Evolutionary conservation across 2,329 filamentous ascomycete genomes (phyloP), one percentile per base, ranked within the genome.

Genomic region (Fusarium sp.): DNA sequence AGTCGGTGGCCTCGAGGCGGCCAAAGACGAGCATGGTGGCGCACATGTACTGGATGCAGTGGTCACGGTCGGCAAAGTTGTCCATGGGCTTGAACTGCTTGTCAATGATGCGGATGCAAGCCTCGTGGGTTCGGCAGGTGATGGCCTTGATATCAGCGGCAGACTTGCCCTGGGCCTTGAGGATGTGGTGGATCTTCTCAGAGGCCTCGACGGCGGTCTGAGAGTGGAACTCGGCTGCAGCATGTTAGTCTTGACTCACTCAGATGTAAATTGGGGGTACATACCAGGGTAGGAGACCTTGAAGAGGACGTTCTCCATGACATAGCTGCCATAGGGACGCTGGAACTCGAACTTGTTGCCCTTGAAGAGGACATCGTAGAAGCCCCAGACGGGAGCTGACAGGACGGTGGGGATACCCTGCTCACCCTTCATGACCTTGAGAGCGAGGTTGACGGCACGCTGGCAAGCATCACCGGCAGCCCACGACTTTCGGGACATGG

Each of bases 31-130:
- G 93, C 95, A 98, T 98, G 80, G 95, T 95, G 75, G 95, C 89
- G 82, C 95, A 94, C 97, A 99, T 99, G 91, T 99, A 99, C 88
- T 98, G 97, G 78, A 99, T 96, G 87, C 97, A 99, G 90, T 99
- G 97, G 86, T 99, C 97, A 81, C 97, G 95, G 87, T 99, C 97
- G 81, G 97, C 97, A 82, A 98, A 99, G 92, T 99, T 99, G 89
- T 98, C 95, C 94, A 99, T 97, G 79, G 95, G 92, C 91, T 98
- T 98, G 90, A 98, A 97, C 87, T 99, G 97, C 90, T 99, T 99
- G 91, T 99, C 97, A 81, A 99, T 99, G 86, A 99, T 99, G 81
- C 97, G 95, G 82, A 99, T 91, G 88, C 97, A 98, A 68, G 97
- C 97, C 87, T 99, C 97, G 87, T 99, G 97, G 10, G 97, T 99